Conservation (phyloP, 306 rosid genomes). For the Quillaja saponaria region DNA sequence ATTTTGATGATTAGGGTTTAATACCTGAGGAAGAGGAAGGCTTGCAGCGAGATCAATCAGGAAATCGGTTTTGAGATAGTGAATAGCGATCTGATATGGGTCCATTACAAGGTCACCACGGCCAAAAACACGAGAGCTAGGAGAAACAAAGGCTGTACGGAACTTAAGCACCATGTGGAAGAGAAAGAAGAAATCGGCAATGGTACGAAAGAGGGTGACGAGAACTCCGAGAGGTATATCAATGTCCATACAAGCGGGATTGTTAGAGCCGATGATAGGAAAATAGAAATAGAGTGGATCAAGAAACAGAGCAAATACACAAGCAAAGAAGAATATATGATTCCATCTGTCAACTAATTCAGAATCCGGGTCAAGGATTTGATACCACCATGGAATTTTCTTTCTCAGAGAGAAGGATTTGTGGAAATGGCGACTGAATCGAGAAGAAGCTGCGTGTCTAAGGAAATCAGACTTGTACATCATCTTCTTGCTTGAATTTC, state of each 20-base stretch:
- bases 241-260: slow-evolving; percentile 58
- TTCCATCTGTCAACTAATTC: slow-evolving; percentile 58
- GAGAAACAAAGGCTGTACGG: slow-evolving; percentile 57
- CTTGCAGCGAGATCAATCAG: slow-evolving; percentile 66
- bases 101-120: slow-evolving; percentile 70
- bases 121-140: slow-evolving; percentile 58
- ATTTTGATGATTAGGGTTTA: neutral
- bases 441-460: slow-evolving; percentile 16
- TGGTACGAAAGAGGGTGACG: slow-evolving; percentile 64
- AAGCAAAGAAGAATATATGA: slow-evolving; percentile 52
- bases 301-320: slow-evolving; percentile 65
- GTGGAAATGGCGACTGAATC: slow-evolving; percentile 35
- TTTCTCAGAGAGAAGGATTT: slow-evolving; percentile 48
- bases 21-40: slow-evolving; percentile 87
- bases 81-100: slow-evolving; percentile 52
- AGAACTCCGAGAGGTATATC: slow-evolving; percentile 51
- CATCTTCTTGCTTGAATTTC: neutral
- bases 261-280: slow-evolving; percentile 54
- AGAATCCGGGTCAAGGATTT: slow-evolving; percentile 66
- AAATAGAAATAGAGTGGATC: slow-evolving; percentile 85
- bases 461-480: slow-evolving; percentile 20
- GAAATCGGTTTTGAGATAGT: slow-evolving; percentile 60
- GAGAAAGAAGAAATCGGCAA: slow-evolving; percentile 66
- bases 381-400: slow-evolving; percentile 75
- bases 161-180: slow-evolving; percentile 69